A percentile compares a stretch with the other conserved stretches of the same genome.
Evolutionary conservation across 805 yeast species (phyloP).

Genomic region (Naumovozyma baii): DNA sequence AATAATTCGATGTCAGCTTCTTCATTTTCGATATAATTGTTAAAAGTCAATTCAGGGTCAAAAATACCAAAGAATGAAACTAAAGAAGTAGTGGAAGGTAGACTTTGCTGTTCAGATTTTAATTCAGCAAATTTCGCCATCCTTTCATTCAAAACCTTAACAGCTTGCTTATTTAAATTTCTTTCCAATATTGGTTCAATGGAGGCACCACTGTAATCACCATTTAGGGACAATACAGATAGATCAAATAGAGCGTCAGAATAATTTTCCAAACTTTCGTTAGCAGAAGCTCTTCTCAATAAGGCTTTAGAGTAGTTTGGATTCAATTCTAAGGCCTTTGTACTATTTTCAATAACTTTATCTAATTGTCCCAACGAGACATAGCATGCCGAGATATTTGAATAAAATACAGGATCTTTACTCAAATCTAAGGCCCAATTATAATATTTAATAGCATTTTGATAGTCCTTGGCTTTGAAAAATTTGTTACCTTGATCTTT

Average conservation of each 20-base stretch:
- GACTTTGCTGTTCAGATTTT: constrained; percentile 30
- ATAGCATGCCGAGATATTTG: constrained; percentile 94
- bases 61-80: constrained; percentile 87
- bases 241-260: constrained; percentile 85
- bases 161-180: constrained; percentile 73
- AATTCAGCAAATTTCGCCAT: constrained; percentile 4
- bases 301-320: constrained; percentile 89
- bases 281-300: constrained; percentile 86
- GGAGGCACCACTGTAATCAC: constrained; percentile 70
- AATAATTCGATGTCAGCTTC: constrained; percentile 56
- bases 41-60: constrained; percentile 42
- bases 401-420: constrained; percentile 79
- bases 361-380: constrained; percentile 72
- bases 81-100: constrained; percentile 78
- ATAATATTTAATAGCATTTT: constrained; percentile 73
- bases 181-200: constrained; percentile 79
- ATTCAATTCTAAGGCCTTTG: constrained; percentile 73
- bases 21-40: constrained; percentile 41
- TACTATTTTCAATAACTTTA: constrained; percentile 79
- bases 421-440: constrained; percentile 66
- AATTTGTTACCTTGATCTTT: constrained; percentile 83
- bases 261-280: constrained; percentile 69
- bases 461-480: constrained; percentile 61
- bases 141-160: constrained; percentile 54
- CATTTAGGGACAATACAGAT: constrained; percentile 78